Conservation (phyloP, 345 rosid genomes). For the Eucalyptus polyanthemos region DNA sequence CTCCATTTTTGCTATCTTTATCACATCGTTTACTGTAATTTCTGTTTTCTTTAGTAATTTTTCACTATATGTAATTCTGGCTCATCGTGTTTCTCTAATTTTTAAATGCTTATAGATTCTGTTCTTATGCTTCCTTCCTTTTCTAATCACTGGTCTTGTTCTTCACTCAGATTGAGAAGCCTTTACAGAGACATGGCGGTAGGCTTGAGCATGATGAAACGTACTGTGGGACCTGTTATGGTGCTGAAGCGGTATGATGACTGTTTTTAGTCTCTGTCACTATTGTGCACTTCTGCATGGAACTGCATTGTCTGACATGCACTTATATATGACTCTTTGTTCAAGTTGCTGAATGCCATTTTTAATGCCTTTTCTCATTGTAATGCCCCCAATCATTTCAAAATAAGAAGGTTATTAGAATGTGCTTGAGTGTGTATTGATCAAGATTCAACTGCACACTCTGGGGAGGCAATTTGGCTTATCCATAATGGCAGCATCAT, state of each 20-base stretch:
- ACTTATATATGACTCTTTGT: background rate
- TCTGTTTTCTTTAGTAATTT: background rate
- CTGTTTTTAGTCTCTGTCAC: background rate
- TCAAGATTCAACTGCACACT: background rate
- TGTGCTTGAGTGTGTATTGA: background rate
- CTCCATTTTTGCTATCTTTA: background rate
- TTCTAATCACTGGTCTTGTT: background rate
- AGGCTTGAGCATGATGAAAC: conserved; percentile 58
- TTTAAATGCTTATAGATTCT: background rate
- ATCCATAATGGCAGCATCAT: background rate
- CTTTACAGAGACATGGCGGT: conserved; percentile 62
- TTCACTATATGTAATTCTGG: background rate
- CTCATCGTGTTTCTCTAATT: background rate
- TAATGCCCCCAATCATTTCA: background rate
- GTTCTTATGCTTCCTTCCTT: background rate
- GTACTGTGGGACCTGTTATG: conserved; percentile 60
- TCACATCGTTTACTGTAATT: background rate
- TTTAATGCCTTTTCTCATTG: background rate
- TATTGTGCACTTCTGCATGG: background rate
- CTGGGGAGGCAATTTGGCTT: background rate
- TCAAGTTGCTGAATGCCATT: background rate
- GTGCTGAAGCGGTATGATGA: conserved; percentile 42
- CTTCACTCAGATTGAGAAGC: conserved; percentile 34
- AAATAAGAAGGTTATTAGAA: background rate
- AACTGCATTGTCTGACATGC: background rate